Evolutionary conservation across 2,329 filamentous ascomycete species (phyloP), one percentile per base, ranked within the genome.

Genomic region (Penicillium capsulatum): DNA sequence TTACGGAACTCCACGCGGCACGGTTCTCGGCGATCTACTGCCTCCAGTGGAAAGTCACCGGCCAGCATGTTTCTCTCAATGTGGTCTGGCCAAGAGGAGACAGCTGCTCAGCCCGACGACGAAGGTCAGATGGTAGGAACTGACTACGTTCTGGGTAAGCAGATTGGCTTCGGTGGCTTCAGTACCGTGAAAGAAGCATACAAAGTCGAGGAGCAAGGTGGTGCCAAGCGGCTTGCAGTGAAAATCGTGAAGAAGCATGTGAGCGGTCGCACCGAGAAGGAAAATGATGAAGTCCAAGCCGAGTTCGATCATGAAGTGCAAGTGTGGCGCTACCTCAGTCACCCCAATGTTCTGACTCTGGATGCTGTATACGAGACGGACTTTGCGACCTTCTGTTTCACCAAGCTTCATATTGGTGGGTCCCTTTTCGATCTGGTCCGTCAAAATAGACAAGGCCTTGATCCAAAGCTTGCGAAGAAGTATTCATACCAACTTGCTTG

Each of bases 321-420:
- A 30, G 74, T 84, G 28, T 84, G 81, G 81, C 73, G 81, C 31
- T 80, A 79, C 52, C 65, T 84, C 30, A 74, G 74, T 39, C 79
- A 84, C 53, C 72, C 71, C 1, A 74, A 83, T 54, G 75, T 84
- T 33, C 63, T 84, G 19, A 74, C 76, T 0, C 69, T 84, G 6
- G 71, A 82, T 42, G 73, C 76, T 4, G 80, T 83, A 14, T 83
- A 81, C 58, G 79, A 81, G 48, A 81, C 79, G 10, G 76, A 81
- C 31, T 81, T 76, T 53, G 80, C 80, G n/a, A 83, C 80, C 0
- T 84, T 81, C 48, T 83, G 80, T 55, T 81, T 84, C 57, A 84
- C 80, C 40, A 76, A 76, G 41, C 62, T 83, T 39, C 79, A 78
- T 48, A 74, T 75, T 19, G 79, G 79, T 28, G 81, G 81, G 2